phyloP scores from a whole-genome alignment of 2,329 filamentous ascomycete species.

The Paraconiothyrium sp. region DNA sequence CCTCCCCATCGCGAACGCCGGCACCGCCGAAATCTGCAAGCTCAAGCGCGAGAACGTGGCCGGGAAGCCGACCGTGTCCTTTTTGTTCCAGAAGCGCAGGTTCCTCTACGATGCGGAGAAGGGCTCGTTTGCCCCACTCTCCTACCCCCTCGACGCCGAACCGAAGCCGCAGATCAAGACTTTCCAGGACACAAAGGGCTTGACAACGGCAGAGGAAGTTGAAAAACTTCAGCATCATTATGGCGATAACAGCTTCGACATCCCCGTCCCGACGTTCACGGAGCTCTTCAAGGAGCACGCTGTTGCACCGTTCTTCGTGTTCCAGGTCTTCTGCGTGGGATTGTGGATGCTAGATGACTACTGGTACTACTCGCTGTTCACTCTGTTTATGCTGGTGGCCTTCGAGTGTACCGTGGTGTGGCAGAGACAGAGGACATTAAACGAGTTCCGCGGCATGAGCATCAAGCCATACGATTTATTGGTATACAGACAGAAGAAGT shows the following conservation, averaged over 20 bases:
- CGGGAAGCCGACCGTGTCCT: slow-evolving; percentile 81
- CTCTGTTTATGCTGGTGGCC: slow-evolving; percentile 95
- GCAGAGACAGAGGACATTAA: slow-evolving; percentile 95
- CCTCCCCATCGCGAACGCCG: slow-evolving; percentile 87
- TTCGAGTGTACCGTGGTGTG: slow-evolving; percentile 99
- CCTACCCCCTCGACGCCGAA: slow-evolving; percentile 84
- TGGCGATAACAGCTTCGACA: slow-evolving; percentile 95
- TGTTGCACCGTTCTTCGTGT: slow-evolving; percentile 98
- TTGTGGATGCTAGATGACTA: slow-evolving; percentile 99
- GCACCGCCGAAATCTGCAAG: slow-evolving; percentile 85
- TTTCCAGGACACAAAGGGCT: slow-evolving; percentile 83
- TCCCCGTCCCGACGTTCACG: slow-evolving; percentile 92
- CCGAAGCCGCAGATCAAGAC: slow-evolving; percentile 80
- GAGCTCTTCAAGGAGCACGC: slow-evolving; percentile 99
- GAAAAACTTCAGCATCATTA: slow-evolving; percentile 88
- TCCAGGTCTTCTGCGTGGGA: slow-evolving; percentile 98
- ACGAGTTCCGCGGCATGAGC: slow-evolving; percentile 98
- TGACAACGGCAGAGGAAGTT: slow-evolving; percentile 78
- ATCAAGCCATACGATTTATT: slow-evolving; percentile 98
- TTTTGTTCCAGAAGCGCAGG: slow-evolving; percentile 97
- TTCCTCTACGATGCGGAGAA: slow-evolving; percentile 82
- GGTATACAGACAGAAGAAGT: slow-evolving; percentile 87
- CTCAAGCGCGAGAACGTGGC: slow-evolving; percentile 79
- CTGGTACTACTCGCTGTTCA: slow-evolving; percentile 99
- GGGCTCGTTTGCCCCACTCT: slow-evolving; percentile 81